A percentile compares a stretch with the other conserved stretches of the same genome.
phyloP scores from a whole-genome alignment of 768 basidiomycete genomes.

The Cystoderma amianthinum region DNA sequence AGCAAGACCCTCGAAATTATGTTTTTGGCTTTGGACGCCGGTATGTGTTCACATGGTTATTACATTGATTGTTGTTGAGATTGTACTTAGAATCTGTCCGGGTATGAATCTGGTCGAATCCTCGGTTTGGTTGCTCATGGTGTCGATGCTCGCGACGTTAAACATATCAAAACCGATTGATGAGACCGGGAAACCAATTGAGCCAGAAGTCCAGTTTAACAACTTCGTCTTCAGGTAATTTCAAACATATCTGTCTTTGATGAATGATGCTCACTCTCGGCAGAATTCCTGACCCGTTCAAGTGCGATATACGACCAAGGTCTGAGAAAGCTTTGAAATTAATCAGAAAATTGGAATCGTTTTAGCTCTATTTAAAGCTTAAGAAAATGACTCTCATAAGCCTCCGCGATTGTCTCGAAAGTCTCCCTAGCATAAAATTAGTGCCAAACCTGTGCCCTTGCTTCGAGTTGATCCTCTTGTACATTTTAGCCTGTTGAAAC shows the following conservation, averaged over 20 bases:
- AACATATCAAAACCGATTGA: constrained; percentile 47
- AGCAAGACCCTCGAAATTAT: constrained; percentile 22
- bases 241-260: background rate
- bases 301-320: constrained; percentile 42
- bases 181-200: constrained; percentile 33
- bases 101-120: constrained; percentile 58
- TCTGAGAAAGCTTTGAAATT: constrained; percentile 35
- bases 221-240: constrained; percentile 58
- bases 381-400: no score
- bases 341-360: constrained; percentile 24
- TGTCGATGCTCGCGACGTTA: constrained; percentile 49
- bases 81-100: constrained; percentile 45
- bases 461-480: no score
- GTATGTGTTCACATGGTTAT: constrained; percentile 12
- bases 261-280: background rate
- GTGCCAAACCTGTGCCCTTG: no score
- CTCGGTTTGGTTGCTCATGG: constrained; percentile 53
- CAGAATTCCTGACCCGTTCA: constrained; percentile 39
- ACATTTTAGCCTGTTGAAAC: no score
- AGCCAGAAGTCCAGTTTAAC: constrained; percentile 47
- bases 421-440: no score
- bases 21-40: constrained; percentile 36
- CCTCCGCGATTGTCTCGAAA: no score
- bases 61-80: background rate
- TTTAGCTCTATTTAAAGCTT: no score